Conservation (phyloP, 2,329 filamentous ascomycete genomes). For the Knoxdaviesia proteae region DNA sequence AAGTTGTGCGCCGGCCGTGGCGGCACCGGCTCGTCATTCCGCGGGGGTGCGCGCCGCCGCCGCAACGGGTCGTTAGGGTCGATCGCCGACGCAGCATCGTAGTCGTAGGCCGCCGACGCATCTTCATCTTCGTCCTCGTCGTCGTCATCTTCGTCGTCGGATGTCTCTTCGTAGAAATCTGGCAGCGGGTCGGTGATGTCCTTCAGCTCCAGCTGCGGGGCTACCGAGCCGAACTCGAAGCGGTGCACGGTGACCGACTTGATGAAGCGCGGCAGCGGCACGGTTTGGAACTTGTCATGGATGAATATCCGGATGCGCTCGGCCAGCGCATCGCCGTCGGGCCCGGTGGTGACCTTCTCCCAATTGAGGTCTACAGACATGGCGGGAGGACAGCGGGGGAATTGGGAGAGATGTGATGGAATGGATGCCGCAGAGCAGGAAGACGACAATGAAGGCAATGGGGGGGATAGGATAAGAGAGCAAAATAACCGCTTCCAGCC, state of each 20-base stretch:
- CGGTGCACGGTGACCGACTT: constrained; percentile 86
- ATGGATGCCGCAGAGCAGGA: too few species aligned
- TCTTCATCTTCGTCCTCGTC: constrained; percentile 17
- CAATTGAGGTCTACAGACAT: constrained; percentile 99
- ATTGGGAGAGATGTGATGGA: too few species aligned
- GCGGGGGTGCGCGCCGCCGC: not conserved
- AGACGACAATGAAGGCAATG: too few species aligned
- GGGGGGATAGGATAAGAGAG: too few species aligned
- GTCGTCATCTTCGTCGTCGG: constrained; percentile 28
- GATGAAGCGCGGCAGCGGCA: constrained; percentile 84
- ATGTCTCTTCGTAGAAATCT: constrained; percentile 82
- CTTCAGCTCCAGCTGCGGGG: constrained; percentile 77
- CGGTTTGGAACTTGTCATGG: constrained; percentile 84
- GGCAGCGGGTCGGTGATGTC: constrained; percentile 90
- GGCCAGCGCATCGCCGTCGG: constrained; percentile 69
- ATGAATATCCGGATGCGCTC: constrained; percentile 81
- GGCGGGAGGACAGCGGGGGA: constrained; percentile 1
- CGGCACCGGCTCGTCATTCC: not conserved
- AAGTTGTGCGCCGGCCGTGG: constrained; percentile 12
- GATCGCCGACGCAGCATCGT: constrained; percentile 5
- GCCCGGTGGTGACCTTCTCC: constrained; percentile 74
- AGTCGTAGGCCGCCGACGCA: constrained; percentile 4
- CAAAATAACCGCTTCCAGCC: too few species aligned
- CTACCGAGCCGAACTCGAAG: constrained; percentile 73
- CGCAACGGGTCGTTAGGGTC: constrained; percentile 1